Evolutionary conservation across 495 filamentous ascomycete genomes (phyloP).

Genomic region (Chaetomium cochliodes): DNA sequence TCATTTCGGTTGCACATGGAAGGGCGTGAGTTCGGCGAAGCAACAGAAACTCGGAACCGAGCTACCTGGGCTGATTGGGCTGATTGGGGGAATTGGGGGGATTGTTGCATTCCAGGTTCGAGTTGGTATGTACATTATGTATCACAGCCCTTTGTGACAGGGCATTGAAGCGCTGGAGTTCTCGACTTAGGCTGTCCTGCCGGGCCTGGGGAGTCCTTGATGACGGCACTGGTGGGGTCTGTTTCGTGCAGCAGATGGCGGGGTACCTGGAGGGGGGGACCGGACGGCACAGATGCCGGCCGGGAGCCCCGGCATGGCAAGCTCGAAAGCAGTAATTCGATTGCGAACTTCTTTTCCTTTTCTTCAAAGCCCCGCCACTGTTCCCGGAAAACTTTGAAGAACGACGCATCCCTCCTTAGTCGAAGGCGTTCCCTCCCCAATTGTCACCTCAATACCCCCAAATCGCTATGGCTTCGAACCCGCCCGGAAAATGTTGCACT

Average conservation of each 20-base stretch:
- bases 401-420: background rate
- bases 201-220: background rate
- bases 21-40: background rate
- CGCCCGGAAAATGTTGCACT: constrained; percentile 38
- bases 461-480: constrained; percentile 38
- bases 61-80: too few relatives aligned
- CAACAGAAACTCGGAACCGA: background rate
- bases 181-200: background rate
- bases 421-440: background rate
- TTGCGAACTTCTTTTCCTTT: background rate
- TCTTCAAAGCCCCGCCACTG: background rate
- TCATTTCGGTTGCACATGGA: too few relatives aligned
- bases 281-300: background rate
- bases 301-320: background rate
- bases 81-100: background rate
- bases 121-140: too few relatives aligned
- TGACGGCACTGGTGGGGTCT: background rate
- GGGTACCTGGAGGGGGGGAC: background rate
- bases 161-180: too few relatives aligned
- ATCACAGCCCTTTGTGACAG: too few relatives aligned
- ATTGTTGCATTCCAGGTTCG: background rate
- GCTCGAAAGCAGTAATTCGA: background rate
- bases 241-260: background rate
- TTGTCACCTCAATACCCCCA: background rate
- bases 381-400: background rate